Base-by-base conservation (phyloP, 208 protist species). In the Leishmania tropica region DNA sequence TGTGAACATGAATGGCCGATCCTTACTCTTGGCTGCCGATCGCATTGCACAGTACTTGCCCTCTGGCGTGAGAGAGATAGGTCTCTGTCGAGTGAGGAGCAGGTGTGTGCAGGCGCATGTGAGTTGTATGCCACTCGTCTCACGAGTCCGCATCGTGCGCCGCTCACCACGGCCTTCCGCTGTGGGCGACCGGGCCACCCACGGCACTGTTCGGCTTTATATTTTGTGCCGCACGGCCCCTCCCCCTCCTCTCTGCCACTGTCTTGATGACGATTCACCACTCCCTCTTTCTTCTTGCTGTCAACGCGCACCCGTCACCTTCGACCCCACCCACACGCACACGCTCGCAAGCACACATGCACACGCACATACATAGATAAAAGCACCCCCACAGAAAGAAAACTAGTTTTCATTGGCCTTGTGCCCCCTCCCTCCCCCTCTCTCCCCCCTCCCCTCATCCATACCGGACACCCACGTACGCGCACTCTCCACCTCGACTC, bases 311-410 rank as follows among this genome's bases (percentile, higher is more conserved):
- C 37, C 13, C 28, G 40, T 15, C 28, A 45, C 68, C 45, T 54
- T 47, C 28, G 11, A 11, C 11, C 68, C 45, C 24, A 24, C 10
- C 3, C 68, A 31, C 45, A 47, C 65, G 42, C 10, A 48, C 68
- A 31, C 40, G 45, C 67, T n/a, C 35, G 13, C 21, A 31, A 48
- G 42, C 21, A 53, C 47, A 53, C 47, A 56, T 45, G n/a, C 45
- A 47, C 65, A 71, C 10, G 24, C 67, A 74, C 4, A 21, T 45
- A 70, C 37, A 74, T n/a, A 74, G 70, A 74, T 47, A 74, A 13
- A 54, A 74, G 37, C 45, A 74, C 24, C 24, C 70, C 6, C 60
- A 67, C 45, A 31, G 11, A 76, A 21, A 8, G 51, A 40, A 58
- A 60, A 31, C 6, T 40, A 31, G 40, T 24, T 17, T n/a, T n/a